Evolutionary conservation across 108 stramenopile species (phyloP).

Genomic region (Stephanodiscus triporus): DNA sequence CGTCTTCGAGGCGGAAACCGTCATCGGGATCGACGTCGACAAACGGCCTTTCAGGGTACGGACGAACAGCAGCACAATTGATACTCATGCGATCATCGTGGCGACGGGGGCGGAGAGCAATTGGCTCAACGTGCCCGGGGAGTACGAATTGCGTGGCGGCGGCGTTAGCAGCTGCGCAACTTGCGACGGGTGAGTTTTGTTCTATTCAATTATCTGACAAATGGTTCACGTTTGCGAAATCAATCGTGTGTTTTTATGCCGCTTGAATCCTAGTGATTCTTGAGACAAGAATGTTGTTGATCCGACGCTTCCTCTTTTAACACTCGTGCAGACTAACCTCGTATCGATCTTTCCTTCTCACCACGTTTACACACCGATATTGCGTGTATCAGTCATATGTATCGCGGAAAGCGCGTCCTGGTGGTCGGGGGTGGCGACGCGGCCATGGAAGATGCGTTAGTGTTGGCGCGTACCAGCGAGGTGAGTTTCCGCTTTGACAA

Average conservation of each 20-base stretch:
- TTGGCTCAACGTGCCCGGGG: conserved; percentile 89
- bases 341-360: too few species aligned
- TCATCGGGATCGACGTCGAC: conserved; percentile 62
- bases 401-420: conserved; percentile 76
- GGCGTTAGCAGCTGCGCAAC: conserved; percentile 95
- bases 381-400: conserved; percentile 54
- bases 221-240: too few species aligned
- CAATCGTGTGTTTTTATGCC: too few species aligned
- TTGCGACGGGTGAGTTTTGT: conserved; percentile 78
- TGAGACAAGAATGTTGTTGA: too few species aligned
- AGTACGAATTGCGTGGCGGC: conserved; percentile 88
- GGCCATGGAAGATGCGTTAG: conserved; percentile 96
- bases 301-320: too few species aligned
- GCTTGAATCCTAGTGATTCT: too few species aligned
- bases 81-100: conserved; percentile 89
- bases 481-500: conserved; percentile 16
- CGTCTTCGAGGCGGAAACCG: conserved; percentile 78
- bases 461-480: conserved; percentile 81
- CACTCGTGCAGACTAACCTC: too few species aligned
- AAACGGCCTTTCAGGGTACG: conserved; percentile 63
- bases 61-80: conserved; percentile 75
- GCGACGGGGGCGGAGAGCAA: conserved; percentile 94
- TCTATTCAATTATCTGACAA: too few species aligned
- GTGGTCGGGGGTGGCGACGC: conserved; percentile 97
- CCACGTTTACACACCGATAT: too few species aligned